Conservation (phyloP, 2,329 filamentous ascomycete species). For the Pezicula neosporulosa region DNA sequence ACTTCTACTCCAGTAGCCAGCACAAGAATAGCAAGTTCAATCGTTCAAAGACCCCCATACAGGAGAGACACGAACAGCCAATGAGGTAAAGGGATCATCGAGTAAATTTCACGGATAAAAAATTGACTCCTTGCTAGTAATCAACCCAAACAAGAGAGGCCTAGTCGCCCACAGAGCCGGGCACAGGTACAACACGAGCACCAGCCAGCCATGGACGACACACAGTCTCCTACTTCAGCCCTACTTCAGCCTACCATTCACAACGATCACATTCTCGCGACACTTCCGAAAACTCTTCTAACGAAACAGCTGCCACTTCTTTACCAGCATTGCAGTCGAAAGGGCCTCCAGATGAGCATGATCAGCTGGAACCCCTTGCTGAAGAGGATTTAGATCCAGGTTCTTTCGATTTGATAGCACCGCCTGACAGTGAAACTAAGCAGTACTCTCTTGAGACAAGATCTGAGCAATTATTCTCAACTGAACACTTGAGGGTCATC, state of each 20-base stretch:
- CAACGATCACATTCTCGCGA: conserved; percentile 15
- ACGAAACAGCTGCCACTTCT: conserved; percentile 23
- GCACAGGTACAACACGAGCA: not conserved
- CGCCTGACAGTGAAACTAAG: conserved; percentile 29
- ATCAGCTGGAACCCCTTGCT: conserved; percentile 43
- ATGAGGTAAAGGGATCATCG: not conserved
- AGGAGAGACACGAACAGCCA: not conserved
- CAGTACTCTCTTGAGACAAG: conserved; percentile 59
- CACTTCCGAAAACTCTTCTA: conserved; percentile 16
- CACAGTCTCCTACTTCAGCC: not conserved
- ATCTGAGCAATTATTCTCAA: conserved; percentile 63
- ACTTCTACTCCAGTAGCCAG: too few species aligned
- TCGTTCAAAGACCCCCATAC: too few species aligned
- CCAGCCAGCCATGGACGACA: not conserved
- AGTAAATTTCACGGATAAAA: not conserved
- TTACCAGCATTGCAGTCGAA: conserved; percentile 25
- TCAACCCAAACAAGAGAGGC: not conserved
- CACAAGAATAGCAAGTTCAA: too few species aligned
- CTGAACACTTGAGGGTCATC: conserved; percentile 60
- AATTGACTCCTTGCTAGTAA: not conserved
- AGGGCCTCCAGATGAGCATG: conserved; percentile 35
- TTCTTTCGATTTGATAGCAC: conserved; percentile 50
- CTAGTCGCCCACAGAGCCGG: not conserved
- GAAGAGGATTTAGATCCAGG: conserved; percentile 47
- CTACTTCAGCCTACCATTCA: not conserved